These are phyloP conservation scores for Hypoxylon trugodes DNA, from an alignment of 495 filamentous ascomycete genomes.

Conservation along the genomic window DNA sequence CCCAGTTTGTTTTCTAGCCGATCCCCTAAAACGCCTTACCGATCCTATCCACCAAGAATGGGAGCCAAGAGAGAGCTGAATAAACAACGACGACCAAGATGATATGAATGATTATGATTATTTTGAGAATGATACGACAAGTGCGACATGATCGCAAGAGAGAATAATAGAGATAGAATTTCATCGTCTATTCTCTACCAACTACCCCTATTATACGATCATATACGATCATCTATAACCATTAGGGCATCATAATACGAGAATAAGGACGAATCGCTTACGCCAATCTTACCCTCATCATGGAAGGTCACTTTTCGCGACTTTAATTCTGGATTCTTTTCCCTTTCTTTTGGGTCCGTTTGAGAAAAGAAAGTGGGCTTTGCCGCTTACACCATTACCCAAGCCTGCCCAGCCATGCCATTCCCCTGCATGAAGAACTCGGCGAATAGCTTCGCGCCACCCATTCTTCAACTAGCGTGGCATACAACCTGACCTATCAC, in stretches of 20 bases:
- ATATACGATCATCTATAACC: neutral
- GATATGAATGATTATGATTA: neutral
- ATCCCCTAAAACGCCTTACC: slow-evolving; percentile 10
- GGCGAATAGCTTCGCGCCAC: slow-evolving; percentile 36
- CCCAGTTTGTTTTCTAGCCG: slow-evolving; percentile 2
- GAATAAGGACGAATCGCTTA: neutral
- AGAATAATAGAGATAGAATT: no score
- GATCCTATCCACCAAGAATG: neutral
- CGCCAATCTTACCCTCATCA: neutral
- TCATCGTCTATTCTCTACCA: no score
- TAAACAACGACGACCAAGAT: neutral
- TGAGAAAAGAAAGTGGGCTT: neutral
- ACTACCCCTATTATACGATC: no score
- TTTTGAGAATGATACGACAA: no score
- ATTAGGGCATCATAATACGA: neutral
- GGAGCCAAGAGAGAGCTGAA: neutral
- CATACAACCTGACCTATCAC: slow-evolving; percentile 24
- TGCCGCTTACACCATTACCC: no score
- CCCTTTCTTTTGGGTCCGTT: slow-evolving; percentile 1
- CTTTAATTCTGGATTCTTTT: slow-evolving; percentile 3
- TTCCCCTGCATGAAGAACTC: slow-evolving; percentile 36
- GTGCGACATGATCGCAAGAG: no score
- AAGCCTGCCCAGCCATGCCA: slow-evolving; percentile 2
- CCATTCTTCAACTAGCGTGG: slow-evolving; percentile 25
- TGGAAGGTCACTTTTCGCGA: neutral